These are phyloP conservation scores for Penicillium steckii DNA, from an alignment of 495 filamentous ascomycete genomes.

Conservation along the genomic window DNA sequence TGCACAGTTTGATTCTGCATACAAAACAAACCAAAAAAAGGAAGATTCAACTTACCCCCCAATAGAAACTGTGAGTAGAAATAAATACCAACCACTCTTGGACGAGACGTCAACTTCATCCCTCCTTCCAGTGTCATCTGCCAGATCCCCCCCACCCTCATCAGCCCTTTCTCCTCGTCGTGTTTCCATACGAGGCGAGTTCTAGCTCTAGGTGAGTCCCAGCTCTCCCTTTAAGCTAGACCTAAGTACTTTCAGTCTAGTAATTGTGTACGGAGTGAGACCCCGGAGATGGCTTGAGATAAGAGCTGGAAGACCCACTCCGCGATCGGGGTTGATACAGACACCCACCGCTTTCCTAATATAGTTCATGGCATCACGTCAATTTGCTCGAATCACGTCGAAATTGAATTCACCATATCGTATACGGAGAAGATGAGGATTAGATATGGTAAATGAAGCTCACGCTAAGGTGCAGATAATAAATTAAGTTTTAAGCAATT, in stretches of 20 bases:
- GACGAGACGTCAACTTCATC: conserved; percentile 38
- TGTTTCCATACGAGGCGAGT: conserved; percentile 38
- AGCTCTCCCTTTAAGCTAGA: neutral
- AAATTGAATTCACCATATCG: too few species aligned
- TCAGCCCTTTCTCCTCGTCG: conserved; percentile 11
- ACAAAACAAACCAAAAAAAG: neutral
- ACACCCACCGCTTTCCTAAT: too few species aligned
- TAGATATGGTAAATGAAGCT: too few species aligned
- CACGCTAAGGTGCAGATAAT: neutral
- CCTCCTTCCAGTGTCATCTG: neutral
- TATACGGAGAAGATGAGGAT: too few species aligned
- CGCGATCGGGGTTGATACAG: neutral
- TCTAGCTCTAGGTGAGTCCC: conserved; percentile 17
- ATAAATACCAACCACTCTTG: conserved; percentile 79
- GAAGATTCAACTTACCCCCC: conserved; percentile 56
- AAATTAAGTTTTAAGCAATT: neutral
- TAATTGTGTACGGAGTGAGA: neutral
- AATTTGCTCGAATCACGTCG: too few species aligned
- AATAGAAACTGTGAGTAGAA: conserved; percentile 79
- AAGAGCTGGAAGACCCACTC: conserved; percentile 5
- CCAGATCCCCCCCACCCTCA: conserved; percentile 2
- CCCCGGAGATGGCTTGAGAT: neutral
- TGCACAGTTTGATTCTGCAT: neutral
- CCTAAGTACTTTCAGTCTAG: neutral
- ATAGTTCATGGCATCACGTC: too few species aligned